Evolutionary conservation across 352 stramenopile species (phyloP), one percentile per base, ranked within the genome.

Genomic region (Thalassiosira exigua): DNA sequence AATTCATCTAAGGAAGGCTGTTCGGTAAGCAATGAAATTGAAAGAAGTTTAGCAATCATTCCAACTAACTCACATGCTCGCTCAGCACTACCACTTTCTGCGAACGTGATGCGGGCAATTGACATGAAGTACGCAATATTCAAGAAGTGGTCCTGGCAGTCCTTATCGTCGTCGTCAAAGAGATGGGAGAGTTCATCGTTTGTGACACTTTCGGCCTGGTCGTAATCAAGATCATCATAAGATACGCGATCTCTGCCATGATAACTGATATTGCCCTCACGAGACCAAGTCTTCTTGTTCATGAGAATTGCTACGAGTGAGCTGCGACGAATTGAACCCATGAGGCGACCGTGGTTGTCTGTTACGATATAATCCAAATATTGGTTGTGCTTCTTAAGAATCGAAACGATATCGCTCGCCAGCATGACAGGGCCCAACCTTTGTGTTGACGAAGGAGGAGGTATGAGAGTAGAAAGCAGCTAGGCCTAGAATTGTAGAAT

Each of bases 1-100:
- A 64, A 9, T 39, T 64, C 54, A 51, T 53, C n/a, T 64, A 26
- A 52, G n/a, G 7, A 22, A 39, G 12, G 54, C 54, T 14, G 51
- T 64, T 64, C 51, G 24, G 24, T 52, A 33, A n/a, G 46, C 46
- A 12, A 39, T 11, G 54, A 53, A 12, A 64, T 39, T 11, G 27
- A 4, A 5, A 44, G n/a, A 21, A n/a, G n/a, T n/a, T 50, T 64
- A 21, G 46, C n/a, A n/a, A 44, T 39, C n/a, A 11, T 9, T 12
- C 51, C 26, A 11, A 44, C 7, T 39, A 29, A 51, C 24, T 53
- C n/a, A 64, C 24, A 51, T 39, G n/a, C 54, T 64, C 24, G 19
- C 48, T 30, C 19, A n/a, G 12, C 5, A 30, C 48, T 30, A 12
- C 48, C 24, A n/a, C 19, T 57, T 57, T 5, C 24, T 14, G 48